Base-by-base conservation (phyloP, 352 stramenopile genomes). In the Globisporangium nagaii region DNA sequence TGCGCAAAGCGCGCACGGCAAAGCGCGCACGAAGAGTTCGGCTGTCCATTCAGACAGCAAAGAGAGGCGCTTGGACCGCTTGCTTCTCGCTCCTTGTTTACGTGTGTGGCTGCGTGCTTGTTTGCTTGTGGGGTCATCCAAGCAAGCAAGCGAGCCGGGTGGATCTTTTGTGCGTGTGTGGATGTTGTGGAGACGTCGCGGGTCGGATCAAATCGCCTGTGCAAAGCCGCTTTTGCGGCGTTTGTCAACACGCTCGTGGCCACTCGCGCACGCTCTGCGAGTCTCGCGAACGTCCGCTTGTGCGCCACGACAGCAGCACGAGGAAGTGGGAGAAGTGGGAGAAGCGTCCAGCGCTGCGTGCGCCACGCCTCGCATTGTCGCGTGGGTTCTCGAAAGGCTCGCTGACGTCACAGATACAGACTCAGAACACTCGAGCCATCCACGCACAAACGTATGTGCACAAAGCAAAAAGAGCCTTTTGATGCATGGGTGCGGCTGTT, bases 81-180 rank as follows among this genome's bases (percentile, higher is more conserved):
- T 39, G 13, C 10, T n/a, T 25, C 7, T 43, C 12, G 42, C 17
- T 20, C 25, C n/a, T n/a, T n/a, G n/a, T n/a, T n/a, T n/a, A n/a
- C n/a, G 7, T 34, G 25, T 15, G 22, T 30, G 41, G 2, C 9
- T 46, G 42, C 17, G 20, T 19, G 15, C 22, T 44, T 6, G 19
- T 15, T 48, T 48, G 42, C 9, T 15, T 22, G n/a, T n/a, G n/a
- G n/a, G 2, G 15, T 8, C 4, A 25, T 48, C 24, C 42, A 35
- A 48, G 32, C 25, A 15, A 39, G n/a, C 13, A 17, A 17, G 34
- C 7, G 41, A 24, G 42, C 34, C 42, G 34, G 34, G 15, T 34
- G 42, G 42, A 48, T 48, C 24, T n/a, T 47, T 47, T 48, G 42
- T 35, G 25, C 25, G n/a, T n/a, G n/a, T n/a, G n/a, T n/a, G n/a